These are phyloP conservation scores for Botryotinia calthae DNA, from an alignment of 2,329 filamentous ascomycete genomes.

Conservation along the genomic window DNA sequence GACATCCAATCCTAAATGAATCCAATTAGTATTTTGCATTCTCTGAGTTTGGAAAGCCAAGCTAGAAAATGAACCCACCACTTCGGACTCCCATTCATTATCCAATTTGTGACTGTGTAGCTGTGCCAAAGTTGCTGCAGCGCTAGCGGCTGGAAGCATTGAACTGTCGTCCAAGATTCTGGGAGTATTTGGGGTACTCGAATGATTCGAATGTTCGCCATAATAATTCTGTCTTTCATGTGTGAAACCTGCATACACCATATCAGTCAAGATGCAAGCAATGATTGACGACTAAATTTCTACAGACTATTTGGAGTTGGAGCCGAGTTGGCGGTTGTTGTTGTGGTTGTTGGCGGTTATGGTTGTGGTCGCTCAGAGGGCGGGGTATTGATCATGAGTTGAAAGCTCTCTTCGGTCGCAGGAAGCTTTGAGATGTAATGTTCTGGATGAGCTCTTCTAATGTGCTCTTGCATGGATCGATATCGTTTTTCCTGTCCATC, in stretches of 20 bases:
- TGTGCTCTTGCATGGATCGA: constrained; percentile 99
- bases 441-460: constrained; percentile 92
- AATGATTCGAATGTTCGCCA: constrained; percentile 52
- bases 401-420: constrained; percentile 95
- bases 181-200: constrained; percentile 65
- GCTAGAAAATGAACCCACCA: constrained; percentile 51
- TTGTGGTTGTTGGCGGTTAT: constrained; percentile 12
- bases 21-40: neutral
- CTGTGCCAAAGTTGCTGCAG: constrained; percentile 83
- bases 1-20: constrained; percentile 68
- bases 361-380: constrained; percentile 50
- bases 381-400: constrained; percentile 43
- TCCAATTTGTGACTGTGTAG: constrained; percentile 76
- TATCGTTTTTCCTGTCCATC: constrained; percentile 79
- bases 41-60: neutral
- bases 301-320: constrained; percentile 35
- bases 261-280: constrained; percentile 30
- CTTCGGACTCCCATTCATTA: constrained; percentile 74
- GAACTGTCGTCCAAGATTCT: constrained; percentile 67
- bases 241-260: constrained; percentile 47
- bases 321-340: constrained; percentile 23
- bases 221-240: constrained; percentile 66
- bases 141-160: constrained; percentile 67
- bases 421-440: constrained; percentile 98
- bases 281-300: constrained; percentile 16